Base-by-base conservation (phyloP, 768 basidiomycete genomes). In the Scleroderma bovista region DNA sequence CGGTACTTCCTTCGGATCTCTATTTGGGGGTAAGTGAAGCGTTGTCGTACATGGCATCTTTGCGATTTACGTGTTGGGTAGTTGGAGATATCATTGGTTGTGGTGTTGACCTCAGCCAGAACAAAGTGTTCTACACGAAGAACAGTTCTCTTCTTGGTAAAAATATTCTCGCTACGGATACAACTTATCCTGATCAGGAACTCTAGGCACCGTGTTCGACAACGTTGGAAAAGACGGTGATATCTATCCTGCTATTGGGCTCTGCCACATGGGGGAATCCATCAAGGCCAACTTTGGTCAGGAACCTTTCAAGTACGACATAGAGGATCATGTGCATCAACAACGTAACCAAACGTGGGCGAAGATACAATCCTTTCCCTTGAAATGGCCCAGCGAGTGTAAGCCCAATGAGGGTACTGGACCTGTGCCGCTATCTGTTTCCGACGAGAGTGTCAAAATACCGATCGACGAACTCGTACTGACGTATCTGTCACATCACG, bases 1-100 rank as follows among this genome's bases (percentile, higher is more conserved):
- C 29, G 90, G 88, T 24, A 75, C 76, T 42, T 69, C 77, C 15
- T 96, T 86, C 67, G 88, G 89, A 9, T 83, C 85, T 39, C 80
- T 78, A 0, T 97, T 87, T 64, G 84, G 88, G 59, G 83, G 92
- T 93, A 65, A 62, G 83, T 72, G 16, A 23, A 6, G 13, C 17
- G 34, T 31, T 45, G 52, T 40, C 23, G n/a, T 40, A 17, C 6
- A 37, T 13, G 32, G 1, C 16, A 51, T 24, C 20, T 39, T 22
- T 3, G 12, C 32, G 29, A 26, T 24, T 19, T 29, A 49, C 22
- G 24, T 39, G 19, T 47, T 16, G 47, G 56, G 48, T 51, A 94
- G 93, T 83, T 39, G 88, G 86, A 8, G 95, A 99, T 64, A 70
- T 85, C 22, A 77, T 99, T 51, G 95, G 95, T 11, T 95, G 93